Evolutionary conservation across 2,329 filamentous ascomycete genomes (phyloP).

Genomic region (Aspergillus bombycis): DNA sequence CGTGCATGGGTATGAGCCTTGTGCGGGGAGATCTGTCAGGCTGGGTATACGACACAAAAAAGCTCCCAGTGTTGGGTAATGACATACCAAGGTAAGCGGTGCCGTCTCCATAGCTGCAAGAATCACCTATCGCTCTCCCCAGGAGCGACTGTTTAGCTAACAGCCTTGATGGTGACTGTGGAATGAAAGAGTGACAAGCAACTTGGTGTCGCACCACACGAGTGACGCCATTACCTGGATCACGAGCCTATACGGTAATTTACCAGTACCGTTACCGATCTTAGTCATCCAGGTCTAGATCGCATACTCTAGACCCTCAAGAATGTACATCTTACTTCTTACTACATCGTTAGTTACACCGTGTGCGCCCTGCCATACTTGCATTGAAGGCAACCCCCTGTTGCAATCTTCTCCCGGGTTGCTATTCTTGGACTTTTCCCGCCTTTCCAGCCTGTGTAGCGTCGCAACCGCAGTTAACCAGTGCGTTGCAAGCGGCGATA

Average conservation of each 20-base stretch:
- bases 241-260: slow-evolving; percentile 10
- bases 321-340: background rate
- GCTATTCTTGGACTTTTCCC: background rate
- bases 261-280: background rate
- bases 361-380: background rate
- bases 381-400: background rate
- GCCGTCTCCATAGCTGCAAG: slow-evolving; percentile 65
- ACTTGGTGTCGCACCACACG: background rate
- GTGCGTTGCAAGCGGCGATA: background rate
- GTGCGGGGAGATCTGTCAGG: slow-evolving; percentile 19
- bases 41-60: background rate
- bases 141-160: background rate
- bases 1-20: slow-evolving; percentile 87
- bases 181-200: background rate
- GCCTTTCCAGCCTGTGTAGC: background rate
- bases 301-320: background rate
- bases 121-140: background rate
- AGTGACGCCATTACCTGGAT: slow-evolving; percentile 4
- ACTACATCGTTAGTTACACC: background rate
- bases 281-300: background rate
- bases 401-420: background rate
- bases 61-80: background rate
- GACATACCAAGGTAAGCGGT: slow-evolving; percentile 64
- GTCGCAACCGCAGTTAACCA: background rate
- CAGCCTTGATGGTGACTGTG: background rate